A percentile compares a stretch with the other conserved stretches of the same genome.
These are phyloP conservation scores for Quercus robur DNA, from an alignment of 306 rosid species.

Conservation along the genomic window DNA sequence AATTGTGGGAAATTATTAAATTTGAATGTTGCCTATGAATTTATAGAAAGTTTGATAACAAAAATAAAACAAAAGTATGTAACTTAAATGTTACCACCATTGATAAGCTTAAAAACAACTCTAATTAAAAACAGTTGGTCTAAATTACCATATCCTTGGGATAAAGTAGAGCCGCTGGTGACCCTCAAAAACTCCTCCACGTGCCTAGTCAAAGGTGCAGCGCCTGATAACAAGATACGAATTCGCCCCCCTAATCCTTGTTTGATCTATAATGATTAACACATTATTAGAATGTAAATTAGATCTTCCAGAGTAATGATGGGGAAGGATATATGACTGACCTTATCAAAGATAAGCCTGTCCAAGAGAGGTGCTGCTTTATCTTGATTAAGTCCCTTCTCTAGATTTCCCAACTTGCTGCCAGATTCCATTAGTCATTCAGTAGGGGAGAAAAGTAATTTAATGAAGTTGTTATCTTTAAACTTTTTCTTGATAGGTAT, in stretches of 20 bases:
- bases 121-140: neutral
- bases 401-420: constrained; percentile 74
- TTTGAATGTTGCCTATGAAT: no score
- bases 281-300: constrained; percentile 1
- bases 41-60: no score
- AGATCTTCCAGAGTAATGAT: constrained; percentile 1
- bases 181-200: constrained; percentile 88
- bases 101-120: neutral
- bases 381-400: constrained; percentile 74
- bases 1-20: no score
- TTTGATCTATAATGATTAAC: constrained; percentile 46
- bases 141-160: constrained; percentile 85
- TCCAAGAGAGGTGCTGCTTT: constrained; percentile 84
- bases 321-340: constrained; percentile 13
- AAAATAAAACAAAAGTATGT: no score
- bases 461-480: neutral
- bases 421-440: constrained; percentile 30
- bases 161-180: constrained; percentile 65
- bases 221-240: constrained; percentile 74
- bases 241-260: constrained; percentile 78
- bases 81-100: no score
- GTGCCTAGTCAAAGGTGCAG: constrained; percentile 80
- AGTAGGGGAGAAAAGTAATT: constrained; percentile 13
- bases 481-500: constrained; percentile 3
- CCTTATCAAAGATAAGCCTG: constrained; percentile 81